Conservation (phyloP, 2,329 filamentous ascomycete species). For the Verticillium nonalfalfae region DNA sequence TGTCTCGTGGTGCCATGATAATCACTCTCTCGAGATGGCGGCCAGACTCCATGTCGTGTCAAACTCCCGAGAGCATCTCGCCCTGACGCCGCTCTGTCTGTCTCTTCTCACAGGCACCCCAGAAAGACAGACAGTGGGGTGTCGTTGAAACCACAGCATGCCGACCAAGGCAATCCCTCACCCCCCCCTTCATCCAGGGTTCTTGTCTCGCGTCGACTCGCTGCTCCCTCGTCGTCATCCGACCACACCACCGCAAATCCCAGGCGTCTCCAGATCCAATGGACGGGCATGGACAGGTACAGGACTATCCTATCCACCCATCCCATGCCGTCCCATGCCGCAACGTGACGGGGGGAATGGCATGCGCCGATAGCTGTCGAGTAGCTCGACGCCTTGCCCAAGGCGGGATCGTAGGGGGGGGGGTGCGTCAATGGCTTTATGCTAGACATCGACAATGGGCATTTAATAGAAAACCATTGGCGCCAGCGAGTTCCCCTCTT, state of each 20-base stretch:
- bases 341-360: neutral
- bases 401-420: neutral
- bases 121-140: neutral
- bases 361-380: neutral
- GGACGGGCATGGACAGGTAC: neutral
- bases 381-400: neutral
- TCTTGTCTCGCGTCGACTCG: neutral
- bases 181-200: neutral
- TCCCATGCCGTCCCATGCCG: neutral
- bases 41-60: too few relatives aligned
- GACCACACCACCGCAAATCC: neutral
- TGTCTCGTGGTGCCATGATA: too few relatives aligned
- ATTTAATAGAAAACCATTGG: conserved; percentile 3
- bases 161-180: neutral
- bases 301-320: neutral
- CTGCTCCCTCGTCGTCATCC: neutral
- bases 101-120: neutral
- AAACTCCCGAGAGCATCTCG: too few relatives aligned
- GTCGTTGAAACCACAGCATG: neutral
- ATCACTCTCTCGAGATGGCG: too few relatives aligned
- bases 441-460: neutral
- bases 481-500: neutral
- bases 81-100: too few relatives aligned
- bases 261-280: neutral
- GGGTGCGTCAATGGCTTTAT: neutral